Conservation (phyloP, 306 rosid species). For the Fagus sylvatica region DNA sequence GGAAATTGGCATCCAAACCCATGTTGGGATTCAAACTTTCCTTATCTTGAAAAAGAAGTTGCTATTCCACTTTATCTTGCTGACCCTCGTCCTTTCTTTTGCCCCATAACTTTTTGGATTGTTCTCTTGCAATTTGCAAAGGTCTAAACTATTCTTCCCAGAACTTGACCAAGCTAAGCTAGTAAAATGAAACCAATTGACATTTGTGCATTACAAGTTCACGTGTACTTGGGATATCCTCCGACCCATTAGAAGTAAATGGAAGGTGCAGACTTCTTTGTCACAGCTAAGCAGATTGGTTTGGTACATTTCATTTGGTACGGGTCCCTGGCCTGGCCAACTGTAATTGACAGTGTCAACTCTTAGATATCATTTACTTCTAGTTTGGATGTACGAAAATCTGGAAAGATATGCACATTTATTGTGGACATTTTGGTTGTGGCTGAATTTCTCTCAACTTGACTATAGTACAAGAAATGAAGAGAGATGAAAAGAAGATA, state of each 20-base stretch:
- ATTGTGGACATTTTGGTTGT: not conserved
- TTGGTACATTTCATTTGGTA: slow-evolving; percentile 38
- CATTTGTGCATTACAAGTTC: slow-evolving; percentile 8
- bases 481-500: slow-evolving; percentile 14
- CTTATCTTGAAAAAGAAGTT: slow-evolving; percentile 8
- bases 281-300: slow-evolving; percentile 23
- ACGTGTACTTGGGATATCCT: slow-evolving; percentile 16
- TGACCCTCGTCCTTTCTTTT: slow-evolving; percentile 23
- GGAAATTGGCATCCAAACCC: no score
- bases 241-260: not conserved
- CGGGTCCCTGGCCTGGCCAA: slow-evolving; percentile 38
- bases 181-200: slow-evolving; percentile 7
- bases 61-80: not conserved
- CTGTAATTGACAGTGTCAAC: slow-evolving; percentile 41
- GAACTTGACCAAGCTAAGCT: not conserved
- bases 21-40: no score
- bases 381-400: slow-evolving; percentile 22
- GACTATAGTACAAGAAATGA: not conserved
- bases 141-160: slow-evolving; percentile 8
- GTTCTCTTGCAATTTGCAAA: slow-evolving; percentile 21
- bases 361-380: slow-evolving; percentile 18
- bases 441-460: slow-evolving; percentile 7
- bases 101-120: slow-evolving; percentile 27
- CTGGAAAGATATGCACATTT: slow-evolving; percentile 20
- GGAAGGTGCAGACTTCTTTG: not conserved